Conservation (phyloP, 2,329 filamentous ascomycete genomes). For the Hypoxylon sp. region DNA sequence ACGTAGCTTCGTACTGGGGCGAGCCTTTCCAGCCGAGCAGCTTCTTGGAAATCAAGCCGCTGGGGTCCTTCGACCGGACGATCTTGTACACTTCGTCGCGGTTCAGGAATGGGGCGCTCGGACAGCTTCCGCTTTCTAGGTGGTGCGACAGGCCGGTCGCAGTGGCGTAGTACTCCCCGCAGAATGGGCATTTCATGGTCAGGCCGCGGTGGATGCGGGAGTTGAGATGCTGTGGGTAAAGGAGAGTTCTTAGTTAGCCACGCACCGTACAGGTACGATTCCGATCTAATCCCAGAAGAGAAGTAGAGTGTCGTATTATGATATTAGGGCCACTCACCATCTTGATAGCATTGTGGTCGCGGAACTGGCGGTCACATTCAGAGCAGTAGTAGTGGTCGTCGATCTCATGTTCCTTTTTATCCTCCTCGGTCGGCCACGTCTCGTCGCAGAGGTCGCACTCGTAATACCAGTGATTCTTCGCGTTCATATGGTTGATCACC, state of each 20-base stretch:
- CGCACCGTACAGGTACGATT: no score
- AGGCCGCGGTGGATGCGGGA: conserved; percentile 65
- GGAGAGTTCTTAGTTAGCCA: neutral
- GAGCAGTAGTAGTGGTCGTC: conserved; percentile 54
- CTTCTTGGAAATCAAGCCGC: conserved; percentile 5
- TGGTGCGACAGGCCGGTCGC: conserved; percentile 70
- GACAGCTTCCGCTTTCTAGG: conserved; percentile 69
- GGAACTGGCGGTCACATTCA: conserved; percentile 55
- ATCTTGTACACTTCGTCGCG: conserved; percentile 62
- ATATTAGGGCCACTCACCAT: conserved; percentile 50
- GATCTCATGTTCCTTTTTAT: conserved; percentile 50
- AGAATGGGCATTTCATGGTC: conserved; percentile 70
- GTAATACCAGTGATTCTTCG: conserved; percentile 50
- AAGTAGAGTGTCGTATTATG: neutral
- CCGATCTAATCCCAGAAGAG: neutral
- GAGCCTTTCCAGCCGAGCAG: conserved; percentile 1
- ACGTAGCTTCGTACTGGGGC: neutral
- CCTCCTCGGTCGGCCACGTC: conserved; percentile 37
- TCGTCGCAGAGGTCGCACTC: conserved; percentile 52
- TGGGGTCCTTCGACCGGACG: conserved; percentile 1
- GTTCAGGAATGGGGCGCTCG: conserved; percentile 55
- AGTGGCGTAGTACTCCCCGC: conserved; percentile 60
- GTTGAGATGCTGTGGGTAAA: conserved; percentile 65
- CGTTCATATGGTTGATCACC: conserved; percentile 52
- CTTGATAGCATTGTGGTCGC: conserved; percentile 51